Conservation (phyloP, 2,329 filamentous ascomycete genomes). For the Trichoderma lentiforme region DNA sequence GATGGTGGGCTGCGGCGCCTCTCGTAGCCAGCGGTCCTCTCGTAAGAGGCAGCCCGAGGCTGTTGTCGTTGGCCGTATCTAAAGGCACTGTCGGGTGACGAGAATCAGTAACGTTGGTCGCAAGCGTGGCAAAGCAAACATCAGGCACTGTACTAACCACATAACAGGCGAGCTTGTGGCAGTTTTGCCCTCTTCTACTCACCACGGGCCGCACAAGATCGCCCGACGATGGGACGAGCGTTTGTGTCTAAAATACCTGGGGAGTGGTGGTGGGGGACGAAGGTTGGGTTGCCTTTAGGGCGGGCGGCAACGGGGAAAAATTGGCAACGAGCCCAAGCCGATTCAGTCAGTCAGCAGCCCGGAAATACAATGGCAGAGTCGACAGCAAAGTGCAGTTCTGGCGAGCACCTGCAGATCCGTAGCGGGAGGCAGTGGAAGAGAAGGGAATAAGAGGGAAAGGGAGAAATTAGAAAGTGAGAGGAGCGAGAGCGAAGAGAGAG, state of each 20-base stretch:
- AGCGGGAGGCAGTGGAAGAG: neutral
- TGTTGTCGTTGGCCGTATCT: constrained; percentile 30
- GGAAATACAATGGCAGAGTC: neutral
- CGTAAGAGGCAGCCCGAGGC: constrained; percentile 18
- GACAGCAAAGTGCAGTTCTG: neutral
- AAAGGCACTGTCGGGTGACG: constrained; percentile 21
- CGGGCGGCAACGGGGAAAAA: neutral
- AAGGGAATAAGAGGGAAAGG: neutral
- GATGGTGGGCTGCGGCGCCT: constrained; percentile 31
- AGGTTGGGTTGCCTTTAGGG: constrained; percentile 1
- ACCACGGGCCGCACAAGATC: constrained; percentile 44
- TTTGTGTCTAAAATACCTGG: constrained; percentile 23
- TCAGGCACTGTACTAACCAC: constrained; percentile 38
- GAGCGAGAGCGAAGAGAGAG: neutral
- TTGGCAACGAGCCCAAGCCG: neutral
- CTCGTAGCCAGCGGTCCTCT: constrained; percentile 22
- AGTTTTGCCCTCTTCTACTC: constrained; percentile 40
- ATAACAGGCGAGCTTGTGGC: constrained; percentile 38
- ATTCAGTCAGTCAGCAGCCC: constrained; percentile 4
- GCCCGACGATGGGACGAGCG: constrained; percentile 42
- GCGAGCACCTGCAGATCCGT: neutral
- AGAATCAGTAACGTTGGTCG: constrained; percentile 19
- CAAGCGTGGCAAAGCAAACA: neutral
- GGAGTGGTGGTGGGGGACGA: constrained; percentile 19
- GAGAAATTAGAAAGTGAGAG: neutral